Base-by-base conservation (phyloP, 176 grass and related monocot species). In the Zea mays region DNA sequence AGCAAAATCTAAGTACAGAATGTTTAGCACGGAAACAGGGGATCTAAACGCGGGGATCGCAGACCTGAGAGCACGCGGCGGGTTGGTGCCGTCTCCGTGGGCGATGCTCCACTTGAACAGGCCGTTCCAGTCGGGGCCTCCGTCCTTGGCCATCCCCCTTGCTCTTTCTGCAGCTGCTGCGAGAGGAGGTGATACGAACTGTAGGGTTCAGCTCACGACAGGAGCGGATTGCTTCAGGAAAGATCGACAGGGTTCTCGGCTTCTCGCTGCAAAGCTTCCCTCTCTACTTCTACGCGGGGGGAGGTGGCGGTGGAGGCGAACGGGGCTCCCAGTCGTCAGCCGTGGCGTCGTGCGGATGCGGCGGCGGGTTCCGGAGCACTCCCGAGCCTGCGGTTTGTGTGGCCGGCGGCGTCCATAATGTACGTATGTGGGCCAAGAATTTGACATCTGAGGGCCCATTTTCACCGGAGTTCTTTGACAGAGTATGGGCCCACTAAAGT, bases 21-120 rank as follows among this genome's bases (percentile, higher is more conserved):
- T 61, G 27, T 20, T 75, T 27, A 27, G 27, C 27, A 27, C 27
- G 27, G 71, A 57, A 42, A 5, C 5, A 11, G 47, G 47, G 48
- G 76, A 42, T 78, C 76, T 67, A 11, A 37, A 56, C 0, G 5
- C 12, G 43, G 14, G 21, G 35, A 27, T 10, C 27, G 14, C 63
- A 44, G 11, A 90, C 88, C 82, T 88, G 69, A 94, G 86, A 1
- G 73, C 59, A 27, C 91, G 86, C 71, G 91, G 34, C 54, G 76
- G 73, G 37, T 47, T 50, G 76, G 89, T 99, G 65, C 85, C 96
- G 71, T 95, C 96, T 34, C 83, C 82, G 56, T 99, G 92, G 62
- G 96, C 81, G 42, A 99, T 88, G 81, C 96, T 95, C 96, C 96
- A 99, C 75, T 99, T 99, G 81, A 99, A 90, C 83, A 99, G 72